phyloP scores from a whole-genome alignment of 805 yeast species.

The Kuraishia piskuri region DNA sequence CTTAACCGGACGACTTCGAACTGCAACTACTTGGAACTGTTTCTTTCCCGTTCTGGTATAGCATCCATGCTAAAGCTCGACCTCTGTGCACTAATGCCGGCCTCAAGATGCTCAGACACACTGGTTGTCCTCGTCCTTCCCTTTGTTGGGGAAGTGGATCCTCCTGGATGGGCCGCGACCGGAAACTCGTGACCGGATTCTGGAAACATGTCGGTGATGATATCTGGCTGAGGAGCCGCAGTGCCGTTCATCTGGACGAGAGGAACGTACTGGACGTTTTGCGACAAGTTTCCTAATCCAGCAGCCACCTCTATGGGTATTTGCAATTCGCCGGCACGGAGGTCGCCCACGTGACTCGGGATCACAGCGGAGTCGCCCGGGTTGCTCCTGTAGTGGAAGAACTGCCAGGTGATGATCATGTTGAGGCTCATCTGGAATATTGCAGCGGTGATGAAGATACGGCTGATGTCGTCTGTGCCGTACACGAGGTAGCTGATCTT shows the following conservation, averaged over 20 bases:
- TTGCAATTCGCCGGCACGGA: too few species aligned
- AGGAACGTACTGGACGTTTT: neutral
- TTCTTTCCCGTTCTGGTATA: neutral
- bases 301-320: neutral
- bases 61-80: neutral
- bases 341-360: neutral
- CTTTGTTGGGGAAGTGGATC: neutral
- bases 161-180: too few species aligned
- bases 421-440: slow-evolving; percentile 73
- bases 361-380: slow-evolving; percentile 7
- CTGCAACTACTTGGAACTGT: neutral
- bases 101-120: neutral
- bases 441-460: slow-evolving; percentile 60
- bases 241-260: neutral
- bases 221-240: neutral
- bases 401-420: slow-evolving; percentile 64
- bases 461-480: slow-evolving; percentile 65
- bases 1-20: too few species aligned
- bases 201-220: neutral
- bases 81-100: neutral
- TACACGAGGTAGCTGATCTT: slow-evolving; percentile 68
- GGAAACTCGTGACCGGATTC: neutral
- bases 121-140: neutral
- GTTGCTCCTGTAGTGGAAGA: slow-evolving; percentile 44
- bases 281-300: neutral